These are phyloP conservation scores for Zarea fungicola DNA, from an alignment of 2,329 filamentous ascomycete species.

Conservation along the genomic window DNA sequence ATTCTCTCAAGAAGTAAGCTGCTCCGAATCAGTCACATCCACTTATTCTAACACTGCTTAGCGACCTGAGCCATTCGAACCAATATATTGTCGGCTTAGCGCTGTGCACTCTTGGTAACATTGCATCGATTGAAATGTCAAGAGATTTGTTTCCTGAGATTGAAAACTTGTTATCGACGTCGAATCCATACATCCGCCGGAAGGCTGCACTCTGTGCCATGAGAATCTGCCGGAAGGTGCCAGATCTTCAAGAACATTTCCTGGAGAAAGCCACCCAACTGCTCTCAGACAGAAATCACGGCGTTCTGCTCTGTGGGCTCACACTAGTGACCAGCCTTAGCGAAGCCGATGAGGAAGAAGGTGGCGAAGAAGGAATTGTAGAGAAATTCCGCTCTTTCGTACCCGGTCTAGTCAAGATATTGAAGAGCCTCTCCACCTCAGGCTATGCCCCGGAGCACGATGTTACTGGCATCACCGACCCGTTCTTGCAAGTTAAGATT, in stretches of 20 bases:
- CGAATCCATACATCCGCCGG: constrained; percentile 95
- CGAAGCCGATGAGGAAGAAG: constrained; percentile 89
- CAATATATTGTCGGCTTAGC: constrained; percentile 97
- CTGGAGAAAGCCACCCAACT: constrained; percentile 87
- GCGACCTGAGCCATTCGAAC: constrained; percentile 93
- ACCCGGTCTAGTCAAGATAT: constrained; percentile 77
- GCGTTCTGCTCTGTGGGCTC: constrained; percentile 85
- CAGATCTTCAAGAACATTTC: constrained; percentile 95
- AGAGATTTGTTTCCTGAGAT: constrained; percentile 95
- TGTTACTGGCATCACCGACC: constrained; percentile 95
- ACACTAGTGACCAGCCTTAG: constrained; percentile 89
- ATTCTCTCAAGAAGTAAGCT: constrained; percentile 89
- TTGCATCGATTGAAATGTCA: constrained; percentile 97
- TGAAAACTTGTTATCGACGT: constrained; percentile 82
- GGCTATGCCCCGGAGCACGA: constrained; percentile 98
- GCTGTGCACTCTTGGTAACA: constrained; percentile 93
- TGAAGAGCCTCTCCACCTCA: constrained; percentile 89
- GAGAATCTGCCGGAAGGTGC: constrained; percentile 97
- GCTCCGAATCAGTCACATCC: background rate
- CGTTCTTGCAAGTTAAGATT: constrained; percentile 96
- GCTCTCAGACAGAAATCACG: constrained; percentile 89
- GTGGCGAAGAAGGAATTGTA: constrained; percentile 81
- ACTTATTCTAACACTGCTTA: constrained; percentile 31
- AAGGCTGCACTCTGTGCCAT: constrained; percentile 99
- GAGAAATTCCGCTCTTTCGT: constrained; percentile 87